Base-by-base conservation (phyloP, 108 stramenopile genomes). In the Skeletonema menzelii region DNA sequence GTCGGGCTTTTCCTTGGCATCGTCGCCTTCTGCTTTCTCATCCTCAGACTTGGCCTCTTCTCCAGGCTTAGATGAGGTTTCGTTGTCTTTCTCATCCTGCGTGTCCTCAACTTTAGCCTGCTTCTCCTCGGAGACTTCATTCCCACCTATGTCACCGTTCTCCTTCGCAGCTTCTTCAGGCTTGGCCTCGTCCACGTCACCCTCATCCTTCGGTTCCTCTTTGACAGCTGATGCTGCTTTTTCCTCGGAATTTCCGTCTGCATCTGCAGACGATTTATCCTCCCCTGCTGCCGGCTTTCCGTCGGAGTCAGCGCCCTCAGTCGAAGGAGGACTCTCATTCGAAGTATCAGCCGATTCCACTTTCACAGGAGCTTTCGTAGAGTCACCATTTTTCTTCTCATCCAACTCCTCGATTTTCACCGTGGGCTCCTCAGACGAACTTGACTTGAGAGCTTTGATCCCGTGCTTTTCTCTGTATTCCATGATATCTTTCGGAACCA, bases 401-500 rank as follows among this genome's bases (percentile, higher is more conserved):
- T 47, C 28, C 12, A 14, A n/a, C 15, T 30, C 64, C 34, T 75
- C 59, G n/a, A 57, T 26, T 61, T 80, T 24, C 34, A 47, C 40
- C 35, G 65, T 37, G 19, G 28, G 47, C 69, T 79, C 80, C 27
- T 79, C 74, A 22, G 62, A 34, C 30, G 24, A 31, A 70, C 49
- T 65, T 20, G 46, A 7, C 37, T 37, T 66, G 40, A 65, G 71
- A 20, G 32, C 47, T 38, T 28, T 61, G 35, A 88, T 84, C 5
- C 76, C 82, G 59, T 89, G 83, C 67, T 85, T 73, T 38, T 86
- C 82, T 53, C 93, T 72, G 49, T 91, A 85, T 58, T 92, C 90
- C 67, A 88, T 65, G 46, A 95, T 84, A 28, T 86, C 88, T 72
- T 87, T 86, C 2, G 94, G 91, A 6, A 95, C 93, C 7, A 76